phyloP scores from a whole-genome alignment of 371 early-diverging fungal species.

The Quaeritorhiza haematococci region DNA sequence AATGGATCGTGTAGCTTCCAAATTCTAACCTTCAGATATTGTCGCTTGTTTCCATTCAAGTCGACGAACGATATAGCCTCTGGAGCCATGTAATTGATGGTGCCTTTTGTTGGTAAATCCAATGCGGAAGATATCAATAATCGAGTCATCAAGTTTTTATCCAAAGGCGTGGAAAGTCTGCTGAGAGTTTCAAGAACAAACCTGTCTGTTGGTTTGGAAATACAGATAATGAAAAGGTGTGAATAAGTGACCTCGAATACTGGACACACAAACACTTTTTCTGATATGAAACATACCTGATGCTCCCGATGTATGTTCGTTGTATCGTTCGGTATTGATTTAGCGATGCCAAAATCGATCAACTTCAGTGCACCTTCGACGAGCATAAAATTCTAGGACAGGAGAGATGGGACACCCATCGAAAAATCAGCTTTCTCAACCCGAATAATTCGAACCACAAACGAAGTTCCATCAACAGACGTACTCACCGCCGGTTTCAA shows the following conservation, averaged over 20 bases:
- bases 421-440: not conserved
- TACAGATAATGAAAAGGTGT: not conserved
- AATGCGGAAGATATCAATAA: not conserved
- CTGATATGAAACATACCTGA: constrained; percentile 45
- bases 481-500: constrained; percentile 80
- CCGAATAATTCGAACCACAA: not conserved
- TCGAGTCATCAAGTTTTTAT: too few relatives aligned
- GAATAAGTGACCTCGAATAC: not conserved
- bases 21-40: constrained; percentile 15
- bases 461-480: not conserved
- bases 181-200: too few relatives aligned
- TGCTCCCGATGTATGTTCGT: constrained; percentile 87
- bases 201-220: too few relatives aligned
- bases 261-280: not conserved
- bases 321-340: constrained; percentile 87
- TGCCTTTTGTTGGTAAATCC: constrained; percentile 60
- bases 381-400: constrained; percentile 72
- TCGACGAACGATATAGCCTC: constrained; percentile 64
- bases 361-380: constrained; percentile 80
- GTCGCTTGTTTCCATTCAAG: constrained; percentile 17
- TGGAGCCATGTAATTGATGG: constrained; percentile 97
- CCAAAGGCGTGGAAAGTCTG: too few relatives aligned
- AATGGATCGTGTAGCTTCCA: too few relatives aligned
- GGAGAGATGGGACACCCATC: not conserved
- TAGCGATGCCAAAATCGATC: constrained; percentile 99